Base-by-base conservation (phyloP, 345 rosid species). In the Orychophragmus violaceus region DNA sequence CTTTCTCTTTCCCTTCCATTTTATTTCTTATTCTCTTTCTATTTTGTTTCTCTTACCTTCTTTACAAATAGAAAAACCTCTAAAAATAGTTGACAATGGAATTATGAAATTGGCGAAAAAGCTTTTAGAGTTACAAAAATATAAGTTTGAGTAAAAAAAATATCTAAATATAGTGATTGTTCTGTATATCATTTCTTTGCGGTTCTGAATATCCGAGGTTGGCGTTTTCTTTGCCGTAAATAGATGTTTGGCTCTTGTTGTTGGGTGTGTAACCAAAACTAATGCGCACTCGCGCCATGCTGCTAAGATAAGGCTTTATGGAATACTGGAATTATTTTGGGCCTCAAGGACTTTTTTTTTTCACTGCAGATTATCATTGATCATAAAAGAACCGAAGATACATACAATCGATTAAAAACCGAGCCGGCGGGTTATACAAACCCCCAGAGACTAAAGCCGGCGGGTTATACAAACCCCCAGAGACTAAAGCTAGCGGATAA, bases 1-100 rank as follows among this genome's bases (percentile, higher is more conserved):
- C 74, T 21, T 41, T 64, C 58, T 60, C 60, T 25, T 35, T 74
- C 69, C 64, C 17, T 74, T 67, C 77, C 77, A 74, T 74, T 29
- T 46, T 8, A 8, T 42, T 73, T 21, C 13, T 48, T 50, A n/a
- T 2, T 5, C 59, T 62, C 25, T 54, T 24, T n/a, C 36, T 39
- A 45, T 45, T 18, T 17, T 35, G 35, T 60, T 14, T 29, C 19
- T 45, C 66, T 17, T 17, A 59, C 71, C 72, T 59, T 73, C 44
- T 66, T n/a, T 50, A 39, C 66, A 8, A 72, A 18, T 52, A 66
- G 41, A 44, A 22, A 46, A 48, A 58, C 17, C 68, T 66, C 57
- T 18, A 59, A 59, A 59, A 51, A 66, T 72, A 73, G 72, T 23
- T 35, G 22, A 29, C 22, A 23, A 3, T 49, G 16, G 23, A 25